A percentile compares a stretch with the other conserved stretches of the same genome.
phyloP scores from a whole-genome alignment of 2,329 filamentous ascomycete species.

The Emergomyces orientalis region DNA sequence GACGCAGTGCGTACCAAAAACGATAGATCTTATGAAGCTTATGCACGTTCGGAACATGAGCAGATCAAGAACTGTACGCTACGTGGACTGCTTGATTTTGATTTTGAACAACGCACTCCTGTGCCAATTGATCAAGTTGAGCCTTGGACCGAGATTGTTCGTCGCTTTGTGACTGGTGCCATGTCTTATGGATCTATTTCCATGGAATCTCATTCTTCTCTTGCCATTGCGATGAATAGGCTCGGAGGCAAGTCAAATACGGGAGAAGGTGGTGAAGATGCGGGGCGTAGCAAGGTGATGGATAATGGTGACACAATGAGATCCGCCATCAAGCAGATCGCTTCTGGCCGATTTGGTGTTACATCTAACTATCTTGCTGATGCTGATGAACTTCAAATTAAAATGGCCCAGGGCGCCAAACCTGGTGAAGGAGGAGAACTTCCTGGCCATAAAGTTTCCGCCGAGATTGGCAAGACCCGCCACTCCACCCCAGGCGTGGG shows the following conservation, averaged over 20 bases:
- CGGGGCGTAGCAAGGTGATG: constrained; percentile 76
- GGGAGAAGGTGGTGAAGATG: constrained; percentile 92
- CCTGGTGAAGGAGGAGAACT: constrained; percentile 95
- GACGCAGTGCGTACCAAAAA: constrained; percentile 96
- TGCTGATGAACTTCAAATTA: constrained; percentile 94
- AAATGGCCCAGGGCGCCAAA: constrained; percentile 98
- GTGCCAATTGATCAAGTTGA: constrained; percentile 96
- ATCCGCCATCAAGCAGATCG: constrained; percentile 95
- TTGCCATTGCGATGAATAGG: constrained; percentile 94
- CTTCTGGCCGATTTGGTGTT: constrained; percentile 90
- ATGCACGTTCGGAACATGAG: constrained; percentile 86
- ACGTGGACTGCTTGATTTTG: constrained; percentile 88
- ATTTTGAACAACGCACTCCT: constrained; percentile 74
- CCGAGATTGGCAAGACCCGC: constrained; percentile 84
- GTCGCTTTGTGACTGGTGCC: constrained; percentile 89
- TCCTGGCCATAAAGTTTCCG: constrained; percentile 92
- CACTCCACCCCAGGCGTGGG: constrained; percentile 95
- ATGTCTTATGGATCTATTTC: constrained; percentile 99
- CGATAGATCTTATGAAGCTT: constrained; percentile 96
- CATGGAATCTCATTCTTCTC: constrained; percentile 93
- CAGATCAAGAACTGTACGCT: constrained; percentile 95
- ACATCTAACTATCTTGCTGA: constrained; percentile 91
- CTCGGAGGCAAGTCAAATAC: constrained; percentile 96
- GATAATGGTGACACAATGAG: constrained; percentile 94
- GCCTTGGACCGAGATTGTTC: constrained; percentile 95